Conservation (phyloP, 345 rosid species). For the Boechera divaricarpa region DNA sequence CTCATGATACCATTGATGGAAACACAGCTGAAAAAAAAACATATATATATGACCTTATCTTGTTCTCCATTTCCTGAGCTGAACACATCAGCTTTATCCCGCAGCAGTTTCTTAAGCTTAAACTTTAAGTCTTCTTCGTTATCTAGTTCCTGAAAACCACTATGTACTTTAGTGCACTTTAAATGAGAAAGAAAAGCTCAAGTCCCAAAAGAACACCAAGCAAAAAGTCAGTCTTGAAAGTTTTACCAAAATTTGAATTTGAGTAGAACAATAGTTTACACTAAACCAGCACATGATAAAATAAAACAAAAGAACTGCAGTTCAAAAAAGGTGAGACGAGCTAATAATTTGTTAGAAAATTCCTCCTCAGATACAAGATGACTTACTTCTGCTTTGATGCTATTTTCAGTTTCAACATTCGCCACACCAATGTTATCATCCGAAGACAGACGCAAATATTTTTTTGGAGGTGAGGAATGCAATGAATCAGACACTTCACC, state of each 20-base stretch:
- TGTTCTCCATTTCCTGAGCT: slow-evolving; percentile 60
- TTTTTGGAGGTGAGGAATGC: slow-evolving; percentile 47
- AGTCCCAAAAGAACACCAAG: slow-evolving; percentile 22
- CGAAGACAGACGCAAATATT: slow-evolving; percentile 58
- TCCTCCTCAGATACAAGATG: slow-evolving; percentile 54
- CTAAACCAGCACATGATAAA: not conserved
- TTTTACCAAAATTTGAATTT: slow-evolving; percentile 20
- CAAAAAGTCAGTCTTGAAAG: slow-evolving; percentile 10
- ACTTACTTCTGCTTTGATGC: slow-evolving; percentile 83
- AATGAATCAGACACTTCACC: slow-evolving; percentile 67
- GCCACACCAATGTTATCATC: slow-evolving; percentile 72
- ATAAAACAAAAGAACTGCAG: slow-evolving; percentile 11
- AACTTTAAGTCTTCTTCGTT: slow-evolving; percentile 71
- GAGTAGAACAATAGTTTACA: slow-evolving; percentile 39
- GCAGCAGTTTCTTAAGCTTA: slow-evolving; percentile 72
- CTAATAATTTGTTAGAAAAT: slow-evolving; percentile 53
- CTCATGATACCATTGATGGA: slow-evolving; percentile 16
- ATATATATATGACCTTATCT: slow-evolving; percentile 68
- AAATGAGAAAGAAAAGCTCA: slow-evolving; percentile 14
- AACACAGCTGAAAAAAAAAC: not conserved
- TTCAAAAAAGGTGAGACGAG: slow-evolving; percentile 46
- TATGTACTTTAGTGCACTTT: slow-evolving; percentile 19
- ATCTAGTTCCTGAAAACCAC: slow-evolving; percentile 54
- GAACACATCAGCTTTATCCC: slow-evolving; percentile 74
- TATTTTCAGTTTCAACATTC: slow-evolving; percentile 75